Base-by-base conservation (phyloP, 352 stramenopile species). In the Globisporangium paddicum region DNA sequence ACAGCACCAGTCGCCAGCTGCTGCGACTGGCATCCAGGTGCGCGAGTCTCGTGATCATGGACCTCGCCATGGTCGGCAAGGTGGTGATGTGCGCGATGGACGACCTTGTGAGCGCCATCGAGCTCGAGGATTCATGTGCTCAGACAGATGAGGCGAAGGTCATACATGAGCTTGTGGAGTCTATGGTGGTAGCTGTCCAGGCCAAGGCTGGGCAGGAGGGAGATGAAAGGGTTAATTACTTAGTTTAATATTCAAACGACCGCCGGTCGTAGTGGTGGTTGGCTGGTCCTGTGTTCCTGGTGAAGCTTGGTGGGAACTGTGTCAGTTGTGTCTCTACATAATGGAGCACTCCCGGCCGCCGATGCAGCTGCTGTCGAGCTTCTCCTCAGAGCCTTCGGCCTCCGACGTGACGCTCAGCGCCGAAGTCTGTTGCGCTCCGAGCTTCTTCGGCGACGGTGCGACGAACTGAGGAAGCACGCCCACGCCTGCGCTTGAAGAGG, bases 321-420 rank as follows among this genome's bases (percentile, higher is more conserved):
- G 44, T 4, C 3, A n/a, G n/a, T n/a, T 45, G 55, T 7, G 9
- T 23, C 16, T 41, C 49, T 77, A 89, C 79, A 87, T 87, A 74
- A 89, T 53, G 60, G 58, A 55, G 72, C 79, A 89, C 55, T 69
- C 69, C 53, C 65, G 59, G 58, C 67, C 74, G 16, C 58, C 58
- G 32, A 64, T 42, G 45, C 77, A 83, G 18, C 62, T 63, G 45
- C 73, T 73, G 44, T 84, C 66, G 10, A 87, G 30, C 38, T 61
- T 66, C 47, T 73, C 69, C 11, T 71, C 64, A 10, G 30, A 13
- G n/a, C 14, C n/a, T 13, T 60, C 60, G 0, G 19, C 52, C 26
- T 66, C 60, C 5, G 60, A 66, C 28, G 60, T 61, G 10, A 61
- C 23, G 2, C 52, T 61, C 44, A 57, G 5, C 18, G 60, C 23